Base-by-base conservation (phyloP, 2,329 filamentous ascomycete species). In the Ploettnerulaceae sp. region DNA sequence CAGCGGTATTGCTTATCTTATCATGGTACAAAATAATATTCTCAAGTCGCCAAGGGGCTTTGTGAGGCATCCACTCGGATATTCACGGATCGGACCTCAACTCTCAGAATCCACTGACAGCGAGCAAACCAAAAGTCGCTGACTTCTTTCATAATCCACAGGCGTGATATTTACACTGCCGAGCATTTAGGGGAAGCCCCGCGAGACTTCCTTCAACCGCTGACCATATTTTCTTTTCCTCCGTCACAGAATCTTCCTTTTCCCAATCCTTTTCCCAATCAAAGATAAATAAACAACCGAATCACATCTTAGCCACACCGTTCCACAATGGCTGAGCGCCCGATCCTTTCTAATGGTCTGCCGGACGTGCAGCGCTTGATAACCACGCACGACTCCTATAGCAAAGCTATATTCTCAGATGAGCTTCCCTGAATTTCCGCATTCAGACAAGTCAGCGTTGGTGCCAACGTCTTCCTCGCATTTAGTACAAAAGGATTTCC, bases 401-500 rank as follows among this genome's bases (percentile, higher is more conserved):
- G 56, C 5, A 52, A 54, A 32, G 52, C 56, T 8, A 37, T 55
- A 9, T 45, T 53, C 14, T 47, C 54, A 5, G 17, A 45, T 7
- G 40, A 47, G 2, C 22, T 58, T 12, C 29, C 51, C 1, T 12
- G 32, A 3, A 34, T 22, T 4, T 45, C 49, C 9, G 47, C 44
- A 22, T 57, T 47, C 45, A 39, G 48, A 22, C 37, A 49, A n/a
- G 48, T 52, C n/a, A 46, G 43, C 3, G 34, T 34, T 0, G 29
- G 21, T 6, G 45, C 39, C n/a, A 53, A 51, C 15, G 55, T 58
- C 46, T 57, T 54, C 34, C 49, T 57, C 4, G 54, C 48, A 1
- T 58, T 52, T 20, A 48, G 51, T n/a, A 58, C 56, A 7, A 41
- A 39, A n/a, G 42, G 34, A 7, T 53, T 55, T 28, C 56, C 56